phyloP scores from a whole-genome alignment of 2,329 filamentous ascomycete genomes.

The Botryotinia narcissicola region DNA sequence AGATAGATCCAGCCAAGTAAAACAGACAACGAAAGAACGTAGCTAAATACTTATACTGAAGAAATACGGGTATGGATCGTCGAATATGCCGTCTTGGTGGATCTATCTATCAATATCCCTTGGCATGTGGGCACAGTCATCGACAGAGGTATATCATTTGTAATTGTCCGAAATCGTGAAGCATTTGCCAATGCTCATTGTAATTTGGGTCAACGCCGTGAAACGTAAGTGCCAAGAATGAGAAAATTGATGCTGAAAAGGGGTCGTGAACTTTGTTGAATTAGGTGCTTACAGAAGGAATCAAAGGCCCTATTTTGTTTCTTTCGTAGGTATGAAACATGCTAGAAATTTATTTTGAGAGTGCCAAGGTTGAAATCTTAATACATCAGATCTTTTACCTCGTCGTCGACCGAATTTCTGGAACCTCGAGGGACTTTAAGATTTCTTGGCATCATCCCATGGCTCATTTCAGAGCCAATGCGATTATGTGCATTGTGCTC shows the following conservation, averaged over 20 bases:
- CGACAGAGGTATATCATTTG: neutral
- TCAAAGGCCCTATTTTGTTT: too few relatives aligned
- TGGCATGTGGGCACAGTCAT: neutral
- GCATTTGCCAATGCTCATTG: neutral
- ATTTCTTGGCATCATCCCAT: neutral
- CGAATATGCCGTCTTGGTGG: neutral
- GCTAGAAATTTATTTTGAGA: neutral
- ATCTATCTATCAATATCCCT: neutral
- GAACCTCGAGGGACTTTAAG: neutral
- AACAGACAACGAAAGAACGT: neutral
- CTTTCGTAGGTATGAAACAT: neutral
- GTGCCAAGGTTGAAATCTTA: neutral
- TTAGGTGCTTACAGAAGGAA: neutral
- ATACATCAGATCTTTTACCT: neutral
- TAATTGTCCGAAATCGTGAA: neutral
- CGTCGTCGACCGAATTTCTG: neutral
- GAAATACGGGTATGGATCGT: neutral
- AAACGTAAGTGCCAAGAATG: neutral
- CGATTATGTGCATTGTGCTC: neutral
- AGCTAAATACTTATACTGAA: conserved; percentile 5
- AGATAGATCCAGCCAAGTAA: neutral
- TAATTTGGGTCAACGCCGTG: neutral
- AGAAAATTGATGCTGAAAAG: neutral
- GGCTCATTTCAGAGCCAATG: neutral
- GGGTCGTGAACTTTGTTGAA: neutral